Conservation (phyloP, 2,329 filamentous ascomycete species). For the Verticillium longisporum region DNA sequence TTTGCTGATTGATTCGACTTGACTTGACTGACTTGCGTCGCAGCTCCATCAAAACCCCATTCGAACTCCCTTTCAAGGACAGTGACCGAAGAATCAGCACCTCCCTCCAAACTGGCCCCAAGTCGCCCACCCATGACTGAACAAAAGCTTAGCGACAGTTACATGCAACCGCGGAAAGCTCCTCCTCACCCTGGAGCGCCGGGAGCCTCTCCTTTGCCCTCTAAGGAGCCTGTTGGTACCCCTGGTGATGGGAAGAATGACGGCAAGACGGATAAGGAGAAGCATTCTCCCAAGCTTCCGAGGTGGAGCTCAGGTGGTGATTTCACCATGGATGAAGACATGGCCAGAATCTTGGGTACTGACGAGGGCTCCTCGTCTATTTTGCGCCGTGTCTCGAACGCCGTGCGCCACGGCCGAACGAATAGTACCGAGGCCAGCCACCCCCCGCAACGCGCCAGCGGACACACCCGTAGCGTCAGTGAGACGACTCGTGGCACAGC, state of each 20-base stretch:
- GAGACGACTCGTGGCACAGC: constrained; percentile 58
- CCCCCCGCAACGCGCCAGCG: constrained; percentile 17
- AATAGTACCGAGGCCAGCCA: constrained; percentile 62
- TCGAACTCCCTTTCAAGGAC: constrained; percentile 10
- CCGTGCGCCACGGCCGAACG: constrained; percentile 85
- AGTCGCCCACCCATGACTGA: constrained; percentile 24
- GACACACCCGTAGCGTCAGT: constrained; percentile 57
- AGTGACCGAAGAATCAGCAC: constrained; percentile 15
- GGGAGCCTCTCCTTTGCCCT: constrained; percentile 2
- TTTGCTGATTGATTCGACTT: neutral
- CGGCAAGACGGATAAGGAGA: constrained; percentile 19
- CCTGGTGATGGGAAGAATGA: constrained; percentile 15
- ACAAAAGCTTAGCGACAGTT: constrained; percentile 41
- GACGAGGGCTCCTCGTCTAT: constrained; percentile 75
- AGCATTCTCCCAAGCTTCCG: constrained; percentile 60
- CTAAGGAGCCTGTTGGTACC: constrained; percentile 37
- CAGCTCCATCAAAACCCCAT: constrained; percentile 11
- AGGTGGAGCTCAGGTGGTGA: constrained; percentile 76
- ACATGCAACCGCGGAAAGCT: constrained; percentile 51
- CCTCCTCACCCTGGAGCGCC: constrained; percentile 46
- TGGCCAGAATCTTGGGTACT: constrained; percentile 77
- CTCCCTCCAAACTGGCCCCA: constrained; percentile 7
- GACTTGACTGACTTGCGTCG: neutral
- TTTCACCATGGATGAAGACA: constrained; percentile 92
- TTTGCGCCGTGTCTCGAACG: constrained; percentile 83